Evolutionary conservation across 2,329 filamentous ascomycete species (phyloP), one percentile per base, ranked within the genome.

Genomic region (Uncinocarpus reesii): DNA sequence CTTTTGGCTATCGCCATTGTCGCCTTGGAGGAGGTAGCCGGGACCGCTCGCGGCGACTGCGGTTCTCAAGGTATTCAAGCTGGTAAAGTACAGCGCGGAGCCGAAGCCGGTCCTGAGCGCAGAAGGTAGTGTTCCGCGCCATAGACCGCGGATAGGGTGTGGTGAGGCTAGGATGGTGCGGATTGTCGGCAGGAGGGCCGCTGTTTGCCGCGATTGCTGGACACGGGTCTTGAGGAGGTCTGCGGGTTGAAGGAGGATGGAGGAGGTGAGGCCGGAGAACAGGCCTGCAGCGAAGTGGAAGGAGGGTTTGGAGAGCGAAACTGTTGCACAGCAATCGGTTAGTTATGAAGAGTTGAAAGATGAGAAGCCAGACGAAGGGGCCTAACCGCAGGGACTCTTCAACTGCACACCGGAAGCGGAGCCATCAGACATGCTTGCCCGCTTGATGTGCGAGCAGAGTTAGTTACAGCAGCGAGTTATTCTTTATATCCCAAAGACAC

Each of bases 161-260:
- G 78, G 78, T 18, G 77, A 80, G 56, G 71, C 70, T 54, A 83
- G 76, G 61, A 94, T 86, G 28, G 79, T 71, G 58, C 79, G 78
- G 52, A 94, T 71, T 15, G 84, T 84, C 20, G 73, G 70, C 46
- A 78, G 66, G 49, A 96, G 77, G 2, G 86, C 80, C 55, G 78
- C 77, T 36, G 78, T 75, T 51, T 67, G 55, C 42, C 80, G 80
- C 28, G 86, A 86, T 66, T 96, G 92, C 64, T 98, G 92, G 34
- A 96, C 82, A 40, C 92, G 83, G 24, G 92, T 98, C 69, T 98
- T 98, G 63, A 98, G 80, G 3, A 98, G 81, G 68, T 98, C 92
- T 60, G 92, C 84, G 21, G 92, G 92, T 67, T 98, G 92, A 13
- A 98, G 78, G 48, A 96, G 80, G 51, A 94, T 81, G 48, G 92